Base-by-base conservation (phyloP, 257 asterid species). In the Forsythia suspensa region DNA sequence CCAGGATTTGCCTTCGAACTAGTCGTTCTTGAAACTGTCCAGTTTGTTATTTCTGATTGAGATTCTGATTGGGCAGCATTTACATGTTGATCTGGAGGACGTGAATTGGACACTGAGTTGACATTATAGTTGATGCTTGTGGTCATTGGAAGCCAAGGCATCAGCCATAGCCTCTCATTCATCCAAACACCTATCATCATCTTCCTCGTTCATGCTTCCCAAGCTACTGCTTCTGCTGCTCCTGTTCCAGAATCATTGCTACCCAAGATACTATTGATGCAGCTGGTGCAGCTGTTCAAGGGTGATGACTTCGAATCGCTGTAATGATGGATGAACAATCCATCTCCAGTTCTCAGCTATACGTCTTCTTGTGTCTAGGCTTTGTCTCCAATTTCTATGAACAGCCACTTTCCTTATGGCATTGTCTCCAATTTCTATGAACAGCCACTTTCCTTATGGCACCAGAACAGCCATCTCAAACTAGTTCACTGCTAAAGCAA, bases 81-180 rank as follows among this genome's bases (percentile, higher is more conserved):
- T 67, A 75, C 89, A 79, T 81, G 80, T 43, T 73, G 71, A 72
- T 74, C 84, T 37, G 29, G 40, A 67, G 81, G 66, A 59, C 83
- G 80, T 55, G 79, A 72, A 65, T 72, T 85, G 70, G 72, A 72
- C 72, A 65, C 77, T 3, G 79, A 79, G 20, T 77, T 55, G 74
- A 84, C 78, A 46, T 67, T 70, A 69, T 85, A 79, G 66, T 71
- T 86, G 86, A 69, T 83, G 86, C 81, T 88, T 83, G 84, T 84
- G 79, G 75, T 90, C 95, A 0, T 83, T 80, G 61, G 93, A 95
- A 77, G 92, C 95, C 86, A 95, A 86, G 11, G 99, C 99, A 88
- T 95, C 99, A 57, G 98, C 98, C 82, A 93, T 80, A 71, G 95
- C 91, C 81, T 95, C 99, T 98, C 99, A 95, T 81, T 95, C 99